A percentile compares a stretch with the other conserved stretches of the same genome.
Evolutionary conservation across 2,329 filamentous ascomycete genomes (phyloP).

Genomic region (Epichloe sp.): DNA sequence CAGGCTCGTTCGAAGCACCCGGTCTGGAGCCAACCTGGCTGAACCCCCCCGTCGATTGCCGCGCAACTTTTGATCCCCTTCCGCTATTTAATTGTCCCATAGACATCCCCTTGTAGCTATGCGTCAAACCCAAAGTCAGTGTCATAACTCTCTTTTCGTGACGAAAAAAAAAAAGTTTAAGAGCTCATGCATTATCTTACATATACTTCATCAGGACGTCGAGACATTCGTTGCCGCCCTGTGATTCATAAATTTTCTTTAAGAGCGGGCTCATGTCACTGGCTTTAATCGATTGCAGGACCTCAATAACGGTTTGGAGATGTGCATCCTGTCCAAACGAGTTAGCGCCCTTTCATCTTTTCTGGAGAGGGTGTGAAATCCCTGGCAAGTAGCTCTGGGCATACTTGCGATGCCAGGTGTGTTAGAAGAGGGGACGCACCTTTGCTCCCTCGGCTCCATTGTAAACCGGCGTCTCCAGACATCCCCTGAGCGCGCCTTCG

Average conservation of each 20-base stretch:
- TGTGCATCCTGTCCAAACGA: slow-evolving; percentile 55
- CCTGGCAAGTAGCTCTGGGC: not conserved
- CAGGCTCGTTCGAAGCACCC: slow-evolving; percentile 46
- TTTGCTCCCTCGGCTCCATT: slow-evolving; percentile 44
- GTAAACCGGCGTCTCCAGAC: slow-evolving; percentile 75
- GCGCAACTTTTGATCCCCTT: slow-evolving; percentile 34
- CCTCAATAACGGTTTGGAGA: slow-evolving; percentile 77
- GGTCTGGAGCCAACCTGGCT: slow-evolving; percentile 57
- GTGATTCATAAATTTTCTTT: slow-evolving; percentile 62
- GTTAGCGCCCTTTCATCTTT: not conserved
- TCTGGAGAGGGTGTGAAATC: not conserved
- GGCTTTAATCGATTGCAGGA: slow-evolving; percentile 90
- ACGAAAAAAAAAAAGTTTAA: not conserved
- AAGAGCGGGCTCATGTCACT: slow-evolving; percentile 89
- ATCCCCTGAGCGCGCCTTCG: slow-evolving; percentile 73
- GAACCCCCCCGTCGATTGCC: slow-evolving; percentile 67
- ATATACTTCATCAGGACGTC: slow-evolving; percentile 98
- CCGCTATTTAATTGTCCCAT: slow-evolving; percentile 23
- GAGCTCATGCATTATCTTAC: slow-evolving; percentile 31
- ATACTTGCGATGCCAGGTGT: not conserved
- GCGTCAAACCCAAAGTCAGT: not conserved
- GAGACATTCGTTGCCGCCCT: slow-evolving; percentile 70
- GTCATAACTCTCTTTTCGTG: not conserved
- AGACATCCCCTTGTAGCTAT: slow-evolving; percentile 84
- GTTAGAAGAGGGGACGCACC: slow-evolving; percentile 21